Evolutionary conservation across 805 yeast genomes (phyloP), one percentile per base, ranked within the genome.

Genomic region (Grigorovia humatica): DNA sequence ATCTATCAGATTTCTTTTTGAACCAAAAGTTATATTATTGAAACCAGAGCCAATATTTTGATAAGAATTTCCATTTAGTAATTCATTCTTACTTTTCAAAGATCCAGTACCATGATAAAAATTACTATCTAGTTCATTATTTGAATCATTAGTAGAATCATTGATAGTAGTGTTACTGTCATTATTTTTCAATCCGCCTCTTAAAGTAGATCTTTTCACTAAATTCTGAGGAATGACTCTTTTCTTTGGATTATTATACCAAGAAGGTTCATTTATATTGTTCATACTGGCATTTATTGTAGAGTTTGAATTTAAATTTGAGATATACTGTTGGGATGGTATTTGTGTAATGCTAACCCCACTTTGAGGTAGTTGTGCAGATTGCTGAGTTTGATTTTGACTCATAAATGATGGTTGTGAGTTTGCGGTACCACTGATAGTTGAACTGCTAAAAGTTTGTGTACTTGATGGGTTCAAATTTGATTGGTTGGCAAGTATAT

Each of bases 151-250:
- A 32, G 4, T 32, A 32, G 15, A 32, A 32, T 32, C 38, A 32
- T 32, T 32, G 15, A 32, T 32, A n/a, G 20, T 3, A 23, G 20
- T 27, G 8, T 19, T 43, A 45, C 12, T 15, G n/a, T 35, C 43
- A 15, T 35, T 29, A 40, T 43, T 54, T 52, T 48, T 55, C 48
- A 23, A 23, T 23, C 27, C 27, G 27, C 6, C 6, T 23, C 53
- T 57, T 42, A 18, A 45, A 1, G 62, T 57, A 6, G 68, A 61
- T 57, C 81, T 67, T 55, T 75, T 76, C 20, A 77, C 63, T 15
- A 76, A 69, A 2, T 68, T 69, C n/a, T 73, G 71, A 9, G 82
- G 81, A n/a, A 74, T 67, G 1, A 68, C 63, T 52, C 81, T 67
- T 54, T 74, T 73, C 53, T 71, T 74, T n/a, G 75, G 70, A 47